Conservation (phyloP, 257 asterid genomes). For the Nicotiana tabacum region DNA sequence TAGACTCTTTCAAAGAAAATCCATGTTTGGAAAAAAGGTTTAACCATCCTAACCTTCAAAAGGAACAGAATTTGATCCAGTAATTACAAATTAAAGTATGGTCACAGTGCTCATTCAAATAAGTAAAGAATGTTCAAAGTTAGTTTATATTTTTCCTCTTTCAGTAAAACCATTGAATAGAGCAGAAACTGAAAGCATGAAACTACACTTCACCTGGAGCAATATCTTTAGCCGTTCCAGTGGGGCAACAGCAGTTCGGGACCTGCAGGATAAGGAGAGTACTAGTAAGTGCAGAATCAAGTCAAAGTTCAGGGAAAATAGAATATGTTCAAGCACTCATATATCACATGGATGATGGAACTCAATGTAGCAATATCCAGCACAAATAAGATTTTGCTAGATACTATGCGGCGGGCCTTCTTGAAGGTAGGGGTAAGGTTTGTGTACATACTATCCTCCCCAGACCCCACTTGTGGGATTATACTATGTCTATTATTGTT, state of each 20-base stretch:
- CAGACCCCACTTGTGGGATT: no score
- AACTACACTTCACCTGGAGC: conserved; percentile 60
- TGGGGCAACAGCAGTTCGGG: conserved; percentile 99
- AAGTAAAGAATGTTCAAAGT: not conserved
- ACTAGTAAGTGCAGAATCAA: not conserved
- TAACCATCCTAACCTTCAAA: not conserved
- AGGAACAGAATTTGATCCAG: conserved; percentile 1
- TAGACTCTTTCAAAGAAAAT: not conserved
- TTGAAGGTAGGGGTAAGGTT: no score
- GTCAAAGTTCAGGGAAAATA: not conserved
- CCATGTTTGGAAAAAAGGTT: not conserved
- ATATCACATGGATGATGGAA: not conserved
- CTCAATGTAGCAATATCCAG: not conserved
- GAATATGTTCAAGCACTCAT: not conserved
- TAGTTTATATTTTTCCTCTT: not conserved
- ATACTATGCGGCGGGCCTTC: not conserved
- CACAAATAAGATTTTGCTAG: not conserved
- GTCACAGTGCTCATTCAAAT: not conserved
- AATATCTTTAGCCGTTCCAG: conserved; percentile 88
- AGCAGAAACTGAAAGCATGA: not conserved
- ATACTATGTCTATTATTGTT: no score
- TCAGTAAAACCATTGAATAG: not conserved
- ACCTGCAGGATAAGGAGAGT: conserved; percentile 44
- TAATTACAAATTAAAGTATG: not conserved
- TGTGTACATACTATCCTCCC: no score